Evolutionary conservation across 2,329 filamentous ascomycete species (phyloP).

Genomic region (Plectosphaerella plurivora): DNA sequence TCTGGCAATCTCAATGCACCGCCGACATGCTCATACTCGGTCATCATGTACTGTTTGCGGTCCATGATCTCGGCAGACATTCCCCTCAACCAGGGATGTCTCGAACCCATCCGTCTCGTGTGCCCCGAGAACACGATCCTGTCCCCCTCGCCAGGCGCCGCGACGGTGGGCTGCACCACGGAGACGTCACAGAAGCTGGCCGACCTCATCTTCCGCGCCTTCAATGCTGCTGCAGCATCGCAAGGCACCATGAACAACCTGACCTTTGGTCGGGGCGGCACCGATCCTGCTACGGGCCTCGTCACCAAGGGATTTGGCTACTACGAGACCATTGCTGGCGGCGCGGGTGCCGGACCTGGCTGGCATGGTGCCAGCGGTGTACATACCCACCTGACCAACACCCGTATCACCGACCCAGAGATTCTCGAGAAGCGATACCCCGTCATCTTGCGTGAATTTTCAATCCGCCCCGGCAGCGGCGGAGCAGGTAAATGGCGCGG

Average conservation of each 20-base stretch:
- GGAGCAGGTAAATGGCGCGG: constrained; percentile 63
- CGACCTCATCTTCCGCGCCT: constrained; percentile 77
- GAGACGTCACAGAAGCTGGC: constrained; percentile 76
- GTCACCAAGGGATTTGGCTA: constrained; percentile 70
- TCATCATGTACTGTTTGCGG: constrained; percentile 63
- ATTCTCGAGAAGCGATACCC: constrained; percentile 75
- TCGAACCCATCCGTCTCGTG: constrained; percentile 69
- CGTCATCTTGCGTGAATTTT: constrained; percentile 66
- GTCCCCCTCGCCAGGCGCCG: constrained; percentile 69
- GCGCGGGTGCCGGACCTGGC: constrained; percentile 65
- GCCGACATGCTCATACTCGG: constrained; percentile 23
- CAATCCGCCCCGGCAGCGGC: constrained; percentile 56
- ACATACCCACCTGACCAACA: constrained; percentile 87
- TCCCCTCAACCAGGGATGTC: constrained; percentile 80
- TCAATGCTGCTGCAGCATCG: constrained; percentile 71
- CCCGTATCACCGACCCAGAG: constrained; percentile 75
- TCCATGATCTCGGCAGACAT: constrained; percentile 79
- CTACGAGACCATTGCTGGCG: constrained; percentile 81
- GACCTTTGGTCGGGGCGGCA: constrained; percentile 77
- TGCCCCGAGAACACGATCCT: constrained; percentile 72
- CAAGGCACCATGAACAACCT: constrained; percentile 84
- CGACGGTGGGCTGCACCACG: constrained; percentile 80
- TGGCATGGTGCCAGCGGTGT: constrained; percentile 74
- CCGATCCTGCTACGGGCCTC: constrained; percentile 43
- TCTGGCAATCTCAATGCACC: constrained; percentile 24